Evolutionary conservation across 2,329 filamentous ascomycete genomes (phyloP).

Genomic region (Talaromyces sp.): DNA sequence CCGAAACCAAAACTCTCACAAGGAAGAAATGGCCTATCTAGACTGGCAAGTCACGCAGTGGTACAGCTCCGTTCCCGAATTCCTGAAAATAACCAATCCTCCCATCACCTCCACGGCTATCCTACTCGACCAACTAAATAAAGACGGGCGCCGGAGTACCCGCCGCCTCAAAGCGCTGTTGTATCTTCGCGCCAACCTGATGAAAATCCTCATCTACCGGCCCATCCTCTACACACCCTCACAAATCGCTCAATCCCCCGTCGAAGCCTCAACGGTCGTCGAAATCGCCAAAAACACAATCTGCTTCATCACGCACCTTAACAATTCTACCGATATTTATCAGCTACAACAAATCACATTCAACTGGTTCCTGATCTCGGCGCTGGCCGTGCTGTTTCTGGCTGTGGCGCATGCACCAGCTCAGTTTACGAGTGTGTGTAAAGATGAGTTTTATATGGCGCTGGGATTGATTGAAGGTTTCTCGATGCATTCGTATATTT

Average conservation of each 20-base stretch:
- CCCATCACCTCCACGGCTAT: constrained; percentile 35
- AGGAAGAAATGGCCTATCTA: constrained; percentile 73
- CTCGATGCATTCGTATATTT: constrained; percentile 60
- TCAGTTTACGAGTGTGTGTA: constrained; percentile 56
- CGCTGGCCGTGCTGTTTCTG: constrained; percentile 62
- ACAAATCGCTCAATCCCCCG: constrained; percentile 72
- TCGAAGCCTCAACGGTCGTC: constrained; percentile 67
- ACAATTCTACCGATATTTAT: constrained; percentile 62
- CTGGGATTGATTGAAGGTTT: constrained; percentile 63
- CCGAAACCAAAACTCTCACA: constrained; percentile 62
- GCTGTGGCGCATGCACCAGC: constrained; percentile 62
- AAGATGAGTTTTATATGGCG: constrained; percentile 65
- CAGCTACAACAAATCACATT: constrained; percentile 61
- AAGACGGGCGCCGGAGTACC: constrained; percentile 53
- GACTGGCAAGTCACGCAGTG: constrained; percentile 82
- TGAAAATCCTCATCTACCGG: constrained; percentile 83
- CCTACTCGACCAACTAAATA: constrained; percentile 25
- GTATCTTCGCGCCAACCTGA: constrained; percentile 83
- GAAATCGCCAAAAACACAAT: constrained; percentile 65
- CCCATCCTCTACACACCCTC: constrained; percentile 79
- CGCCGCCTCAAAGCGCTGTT: constrained; percentile 78
- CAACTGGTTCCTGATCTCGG: constrained; percentile 65
- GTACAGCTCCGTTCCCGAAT: constrained; percentile 69
- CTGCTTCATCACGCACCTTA: constrained; percentile 58
- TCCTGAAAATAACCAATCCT: constrained; percentile 52